These are phyloP conservation scores for Beauveria bassiana DNA, from an alignment of 2,329 filamentous ascomycete genomes.

Conservation along the genomic window DNA sequence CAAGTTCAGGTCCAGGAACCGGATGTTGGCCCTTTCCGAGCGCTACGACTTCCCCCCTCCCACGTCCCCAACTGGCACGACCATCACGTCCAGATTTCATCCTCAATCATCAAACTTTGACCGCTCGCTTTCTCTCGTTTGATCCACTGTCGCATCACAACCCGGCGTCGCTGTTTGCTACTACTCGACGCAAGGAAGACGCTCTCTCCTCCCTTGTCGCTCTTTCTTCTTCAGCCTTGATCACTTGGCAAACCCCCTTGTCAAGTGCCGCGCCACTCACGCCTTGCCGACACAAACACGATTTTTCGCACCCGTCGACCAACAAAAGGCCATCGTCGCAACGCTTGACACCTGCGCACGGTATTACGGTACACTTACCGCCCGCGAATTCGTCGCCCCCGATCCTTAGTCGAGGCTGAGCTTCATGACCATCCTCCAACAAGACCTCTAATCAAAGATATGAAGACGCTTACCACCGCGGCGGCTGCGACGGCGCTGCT, in stretches of 20 bases:
- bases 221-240: not conserved
- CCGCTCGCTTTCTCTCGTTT: not conserved
- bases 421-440: not conserved
- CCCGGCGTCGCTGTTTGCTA: slow-evolving; percentile 4
- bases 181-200: not conserved
- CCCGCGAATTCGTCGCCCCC: not conserved
- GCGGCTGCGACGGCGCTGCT: slow-evolving; percentile 17
- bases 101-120: not conserved
- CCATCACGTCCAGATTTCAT: not conserved
- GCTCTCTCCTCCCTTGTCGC: not conserved
- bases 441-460: slow-evolving; percentile 3
- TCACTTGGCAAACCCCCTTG: not conserved
- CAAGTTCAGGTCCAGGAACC: not conserved
- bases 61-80: not conserved
- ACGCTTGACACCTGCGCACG: not conserved
- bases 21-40: not conserved
- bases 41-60: not conserved
- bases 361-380: not conserved
- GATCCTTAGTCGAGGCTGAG: not conserved
- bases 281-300: not conserved
- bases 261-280: not conserved
- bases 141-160: not conserved
- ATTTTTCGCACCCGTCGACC: not conserved
- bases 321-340: not conserved
- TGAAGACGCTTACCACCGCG: slow-evolving; percentile 17